Conservation (phyloP, 805 yeast species). For the Debaryomyces maramus region DNA sequence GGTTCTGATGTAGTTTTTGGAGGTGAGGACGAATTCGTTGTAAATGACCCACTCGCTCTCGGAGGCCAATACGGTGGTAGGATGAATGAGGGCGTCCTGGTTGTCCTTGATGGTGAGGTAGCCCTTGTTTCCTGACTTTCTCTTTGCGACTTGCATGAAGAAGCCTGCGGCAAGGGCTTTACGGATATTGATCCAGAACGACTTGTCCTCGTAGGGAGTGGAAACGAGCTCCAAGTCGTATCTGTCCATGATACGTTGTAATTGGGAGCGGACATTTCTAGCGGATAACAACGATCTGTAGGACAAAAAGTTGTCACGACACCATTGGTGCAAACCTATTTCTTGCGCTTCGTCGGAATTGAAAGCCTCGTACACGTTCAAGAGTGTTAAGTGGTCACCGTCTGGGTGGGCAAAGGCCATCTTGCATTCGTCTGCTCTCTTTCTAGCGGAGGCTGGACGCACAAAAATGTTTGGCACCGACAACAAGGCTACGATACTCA, state of each 20-base stretch:
- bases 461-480: conserved; percentile 95
- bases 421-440: conserved; percentile 90
- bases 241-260: conserved; percentile 78
- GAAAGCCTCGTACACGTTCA: conserved; percentile 87
- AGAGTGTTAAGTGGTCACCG: conserved; percentile 90
- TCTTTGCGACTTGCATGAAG: conserved; percentile 98
- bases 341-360: conserved; percentile 69
- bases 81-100: conserved; percentile 93
- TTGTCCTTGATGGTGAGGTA: conserved; percentile 92
- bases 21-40: conserved; percentile 92
- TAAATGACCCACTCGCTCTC: conserved; percentile 93
- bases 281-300: conserved; percentile 83
- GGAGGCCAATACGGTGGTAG: conserved; percentile 85
- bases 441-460: conserved; percentile 84
- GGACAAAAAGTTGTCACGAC: conserved; percentile 84
- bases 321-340: conserved; percentile 76
- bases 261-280: conserved; percentile 81
- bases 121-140: conserved; percentile 72
- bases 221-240: conserved; percentile 72
- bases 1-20: conserved; percentile 91
- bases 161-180: conserved; percentile 90
- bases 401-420: conserved; percentile 85
- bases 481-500: conserved; percentile 84
- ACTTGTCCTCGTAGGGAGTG: conserved; percentile 57
- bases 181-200: conserved; percentile 74